phyloP scores from a whole-genome alignment of 225 moss, liverwort and hornwort genomes.

The Ulota crispa region DNA sequence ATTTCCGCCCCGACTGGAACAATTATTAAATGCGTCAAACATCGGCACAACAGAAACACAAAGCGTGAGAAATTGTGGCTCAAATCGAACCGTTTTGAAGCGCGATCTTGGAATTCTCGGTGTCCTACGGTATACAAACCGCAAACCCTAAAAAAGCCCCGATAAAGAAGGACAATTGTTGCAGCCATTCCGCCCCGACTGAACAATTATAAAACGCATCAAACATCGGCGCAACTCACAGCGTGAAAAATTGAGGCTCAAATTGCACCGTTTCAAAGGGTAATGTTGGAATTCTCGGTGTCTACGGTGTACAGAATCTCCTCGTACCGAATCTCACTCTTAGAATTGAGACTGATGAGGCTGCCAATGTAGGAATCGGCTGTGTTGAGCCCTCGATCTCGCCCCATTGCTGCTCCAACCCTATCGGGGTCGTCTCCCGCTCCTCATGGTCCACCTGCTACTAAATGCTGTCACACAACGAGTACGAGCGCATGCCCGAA shows the following conservation, averaged over 20 bases:
- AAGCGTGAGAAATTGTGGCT: neutral
- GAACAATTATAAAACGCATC: neutral
- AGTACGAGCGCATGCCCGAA: neutral
- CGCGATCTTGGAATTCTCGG: slow-evolving; percentile 99
- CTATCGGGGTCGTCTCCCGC: neutral
- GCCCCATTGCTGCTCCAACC: slow-evolving; percentile 48
- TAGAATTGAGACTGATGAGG: slow-evolving; percentile 96
- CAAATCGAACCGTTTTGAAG: slow-evolving; percentile 76
- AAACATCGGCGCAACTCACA: neutral
- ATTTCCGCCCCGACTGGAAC: neutral
- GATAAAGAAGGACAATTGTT: neutral
- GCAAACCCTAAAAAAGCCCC: too few relatives aligned
- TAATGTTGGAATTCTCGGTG: slow-evolving; percentile 99
- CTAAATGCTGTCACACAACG: neutral
- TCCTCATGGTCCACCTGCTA: neutral
- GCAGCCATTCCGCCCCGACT: neutral
- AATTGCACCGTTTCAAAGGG: slow-evolving; percentile 81
- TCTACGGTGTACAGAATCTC: slow-evolving; percentile 90
- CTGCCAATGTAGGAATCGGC: slow-evolving; percentile 97
- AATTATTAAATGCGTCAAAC: neutral
- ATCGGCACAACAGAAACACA: neutral
- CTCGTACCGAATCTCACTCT: slow-evolving; percentile 99
- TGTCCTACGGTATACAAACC: slow-evolving; percentile 11
- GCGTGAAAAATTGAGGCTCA: neutral
- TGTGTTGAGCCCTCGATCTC: slow-evolving; percentile 79